Percentiles rank a stretch among this genome's conserved stretches.
Evolutionary conservation across 2,329 filamentous ascomycete genomes (phyloP).

Genomic region (Catunica adiposa): DNA sequence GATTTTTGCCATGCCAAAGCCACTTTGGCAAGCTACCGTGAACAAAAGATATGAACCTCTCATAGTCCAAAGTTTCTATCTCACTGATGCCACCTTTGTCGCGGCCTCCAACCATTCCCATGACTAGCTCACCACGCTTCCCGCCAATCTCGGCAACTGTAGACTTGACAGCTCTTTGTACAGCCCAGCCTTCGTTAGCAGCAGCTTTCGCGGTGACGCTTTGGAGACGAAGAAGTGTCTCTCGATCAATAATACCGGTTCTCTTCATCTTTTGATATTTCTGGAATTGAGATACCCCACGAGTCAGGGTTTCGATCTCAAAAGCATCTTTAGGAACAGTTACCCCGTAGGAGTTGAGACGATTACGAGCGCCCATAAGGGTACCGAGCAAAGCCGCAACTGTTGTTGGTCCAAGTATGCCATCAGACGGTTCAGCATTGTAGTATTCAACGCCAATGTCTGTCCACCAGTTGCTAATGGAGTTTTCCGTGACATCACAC

Average conservation of each 20-base stretch:
- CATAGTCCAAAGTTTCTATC: slow-evolving; percentile 80
- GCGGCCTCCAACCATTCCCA: slow-evolving; percentile 77
- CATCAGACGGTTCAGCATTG: slow-evolving; percentile 82
- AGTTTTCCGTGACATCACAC: slow-evolving; percentile 82
- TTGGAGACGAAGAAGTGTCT: slow-evolving; percentile 68
- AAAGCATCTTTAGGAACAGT: slow-evolving; percentile 84
- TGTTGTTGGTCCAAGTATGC: slow-evolving; percentile 79
- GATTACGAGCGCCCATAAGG: slow-evolving; percentile 76
- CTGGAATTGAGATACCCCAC: slow-evolving; percentile 75
- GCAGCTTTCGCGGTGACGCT: slow-evolving; percentile 78
- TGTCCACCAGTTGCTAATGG: slow-evolving; percentile 89
- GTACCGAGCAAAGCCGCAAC: slow-evolving; percentile 77
- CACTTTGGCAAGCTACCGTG: slow-evolving; percentile 77
- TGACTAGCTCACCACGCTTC: slow-evolving; percentile 84
- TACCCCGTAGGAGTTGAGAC: slow-evolving; percentile 68
- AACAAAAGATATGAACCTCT: slow-evolving; percentile 61
- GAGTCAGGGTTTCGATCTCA: slow-evolving; percentile 65
- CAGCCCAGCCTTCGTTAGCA: slow-evolving; percentile 74
- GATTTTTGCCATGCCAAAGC: slow-evolving; percentile 84
- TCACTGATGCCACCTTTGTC: slow-evolving; percentile 85
- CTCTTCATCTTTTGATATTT: slow-evolving; percentile 69
- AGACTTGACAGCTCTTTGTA: slow-evolving; percentile 87
- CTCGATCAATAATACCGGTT: slow-evolving; percentile 64
- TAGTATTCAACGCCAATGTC: slow-evolving; percentile 85
- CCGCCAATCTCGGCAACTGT: slow-evolving; percentile 87